Percentiles rank a stretch among this genome's conserved stretches.
Conservation (phyloP, 2,329 filamentous ascomycete genomes). For the Claviceps arundinis region DNA sequence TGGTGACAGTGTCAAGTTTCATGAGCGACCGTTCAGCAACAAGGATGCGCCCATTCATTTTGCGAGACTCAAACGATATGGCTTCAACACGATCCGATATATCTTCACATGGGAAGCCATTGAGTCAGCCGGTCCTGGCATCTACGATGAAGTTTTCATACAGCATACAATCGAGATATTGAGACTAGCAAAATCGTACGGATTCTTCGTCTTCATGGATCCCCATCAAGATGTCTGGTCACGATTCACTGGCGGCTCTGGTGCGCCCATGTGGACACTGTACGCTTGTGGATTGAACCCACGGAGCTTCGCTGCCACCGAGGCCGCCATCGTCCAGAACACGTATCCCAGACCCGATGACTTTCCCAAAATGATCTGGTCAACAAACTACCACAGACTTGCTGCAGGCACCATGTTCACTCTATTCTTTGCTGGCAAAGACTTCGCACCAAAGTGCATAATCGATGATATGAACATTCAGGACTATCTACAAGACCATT, state of each 20-base stretch:
- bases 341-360: slow-evolving; percentile 72
- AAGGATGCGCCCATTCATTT: slow-evolving; percentile 81
- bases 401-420: slow-evolving; percentile 87
- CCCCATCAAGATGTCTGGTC: slow-evolving; percentile 99
- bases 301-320: slow-evolving; percentile 67
- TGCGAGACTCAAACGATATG: slow-evolving; percentile 69
- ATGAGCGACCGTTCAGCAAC: slow-evolving; percentile 68
- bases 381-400: slow-evolving; percentile 85
- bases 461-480: slow-evolving; percentile 94
- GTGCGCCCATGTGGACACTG: slow-evolving; percentile 93
- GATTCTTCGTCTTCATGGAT: slow-evolving; percentile 97
- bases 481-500: slow-evolving; percentile 84
- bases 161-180: slow-evolving; percentile 78
- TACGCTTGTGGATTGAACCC: slow-evolving; percentile 91
- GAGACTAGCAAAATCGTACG: slow-evolving; percentile 73
- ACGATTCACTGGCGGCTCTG: slow-evolving; percentile 82
- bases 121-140: slow-evolving; percentile 78
- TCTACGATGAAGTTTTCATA: slow-evolving; percentile 90
- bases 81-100: slow-evolving; percentile 94
- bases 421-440: slow-evolving; percentile 77
- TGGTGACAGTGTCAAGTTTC: slow-evolving; percentile 81
- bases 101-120: slow-evolving; percentile 99
- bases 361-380: slow-evolving; percentile 99
- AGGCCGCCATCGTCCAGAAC: slow-evolving; percentile 91
- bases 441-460: slow-evolving; percentile 91